Evolutionary conservation across 2,329 filamentous ascomycete species (phyloP).

Genomic region (Lomentospora prolificans): DNA sequence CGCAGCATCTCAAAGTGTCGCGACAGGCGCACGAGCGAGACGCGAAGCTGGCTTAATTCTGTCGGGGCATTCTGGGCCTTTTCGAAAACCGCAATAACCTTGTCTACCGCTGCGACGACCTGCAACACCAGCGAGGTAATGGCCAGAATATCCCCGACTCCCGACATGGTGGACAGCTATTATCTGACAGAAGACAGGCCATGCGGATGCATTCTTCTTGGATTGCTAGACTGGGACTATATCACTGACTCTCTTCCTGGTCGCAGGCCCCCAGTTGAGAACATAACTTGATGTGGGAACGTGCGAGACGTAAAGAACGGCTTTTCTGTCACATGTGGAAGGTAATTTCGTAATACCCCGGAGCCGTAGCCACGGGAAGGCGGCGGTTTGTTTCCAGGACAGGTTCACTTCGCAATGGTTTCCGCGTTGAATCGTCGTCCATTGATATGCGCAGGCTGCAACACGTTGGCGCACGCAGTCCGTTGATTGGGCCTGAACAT

Average conservation of each 20-base stretch:
- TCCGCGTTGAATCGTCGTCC: no score
- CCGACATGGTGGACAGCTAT: background rate
- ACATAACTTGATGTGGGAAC: no score
- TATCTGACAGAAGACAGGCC: background rate
- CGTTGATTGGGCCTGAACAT: no score
- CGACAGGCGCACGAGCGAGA: background rate
- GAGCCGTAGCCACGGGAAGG: background rate
- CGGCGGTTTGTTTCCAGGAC: no score
- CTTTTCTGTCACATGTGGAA: background rate
- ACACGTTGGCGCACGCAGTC: no score
- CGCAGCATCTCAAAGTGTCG: background rate
- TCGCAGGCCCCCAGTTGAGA: no score
- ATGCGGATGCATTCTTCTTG: background rate
- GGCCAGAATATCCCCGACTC: background rate
- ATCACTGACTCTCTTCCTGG: no score
- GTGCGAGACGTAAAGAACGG: no score
- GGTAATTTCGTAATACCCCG: background rate
- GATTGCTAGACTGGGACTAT: no score
- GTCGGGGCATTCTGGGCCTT: background rate
- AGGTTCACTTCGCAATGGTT: no score
- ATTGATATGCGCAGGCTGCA: no score
- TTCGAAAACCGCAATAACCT: background rate
- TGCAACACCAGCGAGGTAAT: background rate
- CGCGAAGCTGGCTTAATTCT: background rate
- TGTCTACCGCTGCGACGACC: background rate